Evolutionary conservation across 805 yeast species (phyloP).

Genomic region (Ascoidea rubescens): DNA sequence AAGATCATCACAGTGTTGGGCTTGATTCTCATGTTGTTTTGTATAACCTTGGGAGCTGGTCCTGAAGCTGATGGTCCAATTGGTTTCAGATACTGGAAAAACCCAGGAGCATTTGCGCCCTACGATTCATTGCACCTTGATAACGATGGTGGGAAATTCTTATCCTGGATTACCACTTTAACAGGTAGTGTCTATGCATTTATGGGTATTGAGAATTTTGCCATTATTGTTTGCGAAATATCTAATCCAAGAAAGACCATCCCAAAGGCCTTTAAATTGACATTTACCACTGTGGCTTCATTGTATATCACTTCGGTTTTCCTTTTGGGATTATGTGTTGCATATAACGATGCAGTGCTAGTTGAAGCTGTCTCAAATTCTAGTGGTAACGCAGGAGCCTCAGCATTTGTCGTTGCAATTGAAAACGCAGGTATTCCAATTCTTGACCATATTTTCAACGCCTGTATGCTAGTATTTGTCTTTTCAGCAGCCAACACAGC

Average conservation of each 20-base stretch:
- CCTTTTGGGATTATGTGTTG: constrained; percentile 43
- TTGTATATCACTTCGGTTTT: constrained; percentile 40
- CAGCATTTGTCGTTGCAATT: constrained; percentile 37
- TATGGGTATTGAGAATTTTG: constrained; percentile 37
- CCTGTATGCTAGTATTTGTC: constrained; percentile 33
- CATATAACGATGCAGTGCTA: constrained; percentile 26
- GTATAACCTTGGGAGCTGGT: constrained; percentile 28
- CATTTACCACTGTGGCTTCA: constrained; percentile 37
- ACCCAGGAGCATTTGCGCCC: constrained; percentile 21
- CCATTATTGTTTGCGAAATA: constrained; percentile 34
- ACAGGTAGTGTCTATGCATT: constrained; percentile 38
- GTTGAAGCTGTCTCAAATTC: constrained; percentile 24
- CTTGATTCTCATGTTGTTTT: constrained; percentile 23
- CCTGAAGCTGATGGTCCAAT: constrained; percentile 19
- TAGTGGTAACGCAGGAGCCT: constrained; percentile 26
- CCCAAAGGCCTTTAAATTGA: constrained; percentile 37
- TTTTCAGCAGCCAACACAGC: constrained; percentile 26
- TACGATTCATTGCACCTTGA: constrained; percentile 17
- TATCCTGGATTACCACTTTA: constrained; percentile 37
- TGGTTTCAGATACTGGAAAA: constrained; percentile 29
- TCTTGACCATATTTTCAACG: constrained; percentile 33
- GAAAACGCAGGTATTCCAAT: constrained; percentile 33
- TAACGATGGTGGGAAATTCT: constrained; percentile 32
- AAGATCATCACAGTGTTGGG: constrained; percentile 29
- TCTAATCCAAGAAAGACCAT: constrained; percentile 32